phyloP scores from a whole-genome alignment of 2,329 filamentous ascomycete genomes.

The Fusarium sp. region DNA sequence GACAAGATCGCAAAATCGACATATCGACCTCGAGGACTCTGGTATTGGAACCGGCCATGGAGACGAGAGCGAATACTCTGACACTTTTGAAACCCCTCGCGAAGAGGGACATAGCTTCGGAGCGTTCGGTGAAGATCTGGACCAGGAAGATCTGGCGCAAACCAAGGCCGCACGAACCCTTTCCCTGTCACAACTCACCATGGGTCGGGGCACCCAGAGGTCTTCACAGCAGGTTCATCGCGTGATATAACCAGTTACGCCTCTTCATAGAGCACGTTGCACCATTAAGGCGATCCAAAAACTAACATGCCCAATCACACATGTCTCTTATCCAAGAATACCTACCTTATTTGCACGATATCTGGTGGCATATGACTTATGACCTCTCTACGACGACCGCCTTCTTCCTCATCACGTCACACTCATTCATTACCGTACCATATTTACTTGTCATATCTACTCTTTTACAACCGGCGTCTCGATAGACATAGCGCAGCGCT shows the following conservation, averaged over 20 bases:
- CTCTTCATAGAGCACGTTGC: neutral
- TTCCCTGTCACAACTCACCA: constrained; percentile 68
- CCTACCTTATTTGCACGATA: constrained; percentile 13
- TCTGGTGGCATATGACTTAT: constrained; percentile 26
- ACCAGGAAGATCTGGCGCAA: constrained; percentile 49
- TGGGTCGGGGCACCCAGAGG: constrained; percentile 42
- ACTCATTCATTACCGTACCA: constrained; percentile 12
- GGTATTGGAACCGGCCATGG: constrained; percentile 48
- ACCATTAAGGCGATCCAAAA: neutral
- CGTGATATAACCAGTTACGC: constrained; percentile 31
- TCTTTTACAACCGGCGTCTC: neutral
- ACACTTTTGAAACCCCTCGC: constrained; percentile 61
- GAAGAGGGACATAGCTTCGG: constrained; percentile 56
- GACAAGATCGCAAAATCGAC: constrained; percentile 23
- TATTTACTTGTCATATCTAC: constrained; percentile 15
- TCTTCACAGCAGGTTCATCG: constrained; percentile 37
- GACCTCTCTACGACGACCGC: constrained; percentile 22
- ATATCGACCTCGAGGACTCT: constrained; percentile 47
- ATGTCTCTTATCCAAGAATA: constrained; percentile 2
- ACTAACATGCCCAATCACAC: neutral
- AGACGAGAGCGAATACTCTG: constrained; percentile 55
- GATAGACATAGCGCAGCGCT: neutral
- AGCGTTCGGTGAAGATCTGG: constrained; percentile 54
- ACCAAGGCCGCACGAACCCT: constrained; percentile 69
- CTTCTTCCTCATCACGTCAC: constrained; percentile 8